A percentile compares a stretch with the other conserved stretches of the same genome.
Evolutionary conservation across 352 stramenopile species (phyloP).

Genomic region (Discostella stelligera): DNA sequence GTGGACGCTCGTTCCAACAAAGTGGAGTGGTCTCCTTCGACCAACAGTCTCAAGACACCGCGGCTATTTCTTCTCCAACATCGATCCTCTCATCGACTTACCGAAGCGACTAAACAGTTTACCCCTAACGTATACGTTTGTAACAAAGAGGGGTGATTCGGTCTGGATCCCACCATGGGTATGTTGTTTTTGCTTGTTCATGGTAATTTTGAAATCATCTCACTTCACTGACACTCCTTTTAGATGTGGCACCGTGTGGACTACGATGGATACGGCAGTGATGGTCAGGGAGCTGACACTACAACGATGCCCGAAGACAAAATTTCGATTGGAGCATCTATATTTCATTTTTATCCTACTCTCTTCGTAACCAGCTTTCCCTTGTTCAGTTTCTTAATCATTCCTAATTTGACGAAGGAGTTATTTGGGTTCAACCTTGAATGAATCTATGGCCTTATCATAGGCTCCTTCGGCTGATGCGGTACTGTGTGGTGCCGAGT

Average conservation of each 20-base stretch:
- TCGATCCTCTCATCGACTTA: conserved; percentile 39
- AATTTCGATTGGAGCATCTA: conserved; percentile 72
- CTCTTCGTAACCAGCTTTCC: conserved; percentile 63
- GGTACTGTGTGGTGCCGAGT: not conserved
- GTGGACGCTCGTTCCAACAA: conserved; percentile 73
- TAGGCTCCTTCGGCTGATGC: not conserved
- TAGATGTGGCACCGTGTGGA: conserved; percentile 83
- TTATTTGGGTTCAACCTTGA: conserved; percentile 73
- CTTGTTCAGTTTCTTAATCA: conserved; percentile 69
- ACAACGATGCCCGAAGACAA: conserved; percentile 3
- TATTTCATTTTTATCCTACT: conserved; percentile 81
- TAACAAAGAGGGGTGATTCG: conserved; percentile 66
- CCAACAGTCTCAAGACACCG: conserved; percentile 66
- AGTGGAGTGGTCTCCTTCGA: conserved; percentile 49
- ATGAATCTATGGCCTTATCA: conserved; percentile 17
- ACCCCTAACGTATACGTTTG: conserved; percentile 45
- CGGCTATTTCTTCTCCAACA: conserved; percentile 64
- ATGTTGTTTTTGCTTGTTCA: not conserved
- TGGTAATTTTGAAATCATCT: not conserved
- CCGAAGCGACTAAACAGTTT: conserved; percentile 32
- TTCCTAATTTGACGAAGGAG: conserved; percentile 75
- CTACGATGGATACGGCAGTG: conserved; percentile 46
- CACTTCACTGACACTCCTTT: not conserved
- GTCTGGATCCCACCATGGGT: conserved; percentile 63
- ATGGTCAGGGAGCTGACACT: not conserved